A percentile compares a stretch with the other conserved stretches of the same genome.
Conservation (phyloP, 441 rosid genomes). For the Viola pubescens region DNA sequence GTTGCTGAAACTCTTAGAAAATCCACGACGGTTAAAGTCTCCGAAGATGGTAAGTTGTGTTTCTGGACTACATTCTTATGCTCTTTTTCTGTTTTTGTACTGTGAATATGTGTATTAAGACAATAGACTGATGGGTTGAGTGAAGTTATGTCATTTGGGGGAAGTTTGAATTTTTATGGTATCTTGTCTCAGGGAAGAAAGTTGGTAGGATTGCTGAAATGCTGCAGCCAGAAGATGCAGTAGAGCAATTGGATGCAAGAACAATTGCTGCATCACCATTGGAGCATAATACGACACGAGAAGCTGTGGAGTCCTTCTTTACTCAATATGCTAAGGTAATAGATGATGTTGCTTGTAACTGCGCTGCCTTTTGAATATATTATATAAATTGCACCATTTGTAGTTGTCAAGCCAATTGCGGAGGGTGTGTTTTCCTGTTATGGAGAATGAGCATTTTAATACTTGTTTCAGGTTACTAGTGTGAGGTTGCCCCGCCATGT, state of each 20-base stretch:
- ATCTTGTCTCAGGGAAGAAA: constrained; percentile 41
- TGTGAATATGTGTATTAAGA: neutral
- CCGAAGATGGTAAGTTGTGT: constrained; percentile 66
- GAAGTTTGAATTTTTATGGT: neutral
- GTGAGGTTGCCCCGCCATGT: constrained; percentile 85
- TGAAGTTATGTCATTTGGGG: neutral
- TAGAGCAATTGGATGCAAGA: constrained; percentile 59
- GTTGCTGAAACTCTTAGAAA: constrained; percentile 73
- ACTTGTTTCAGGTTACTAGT: constrained; percentile 57
- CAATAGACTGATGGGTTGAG: neutral
- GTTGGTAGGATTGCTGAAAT: constrained; percentile 64
- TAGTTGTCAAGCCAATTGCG: neutral
- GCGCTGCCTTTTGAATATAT: neutral
- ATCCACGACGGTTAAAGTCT: constrained; percentile 61
- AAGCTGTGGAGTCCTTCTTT: constrained; percentile 63
- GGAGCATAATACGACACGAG: constrained; percentile 47
- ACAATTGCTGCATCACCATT: constrained; percentile 72
- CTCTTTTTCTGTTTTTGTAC: neutral
- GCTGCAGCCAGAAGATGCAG: constrained; percentile 55
- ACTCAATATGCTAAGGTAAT: constrained; percentile 57
- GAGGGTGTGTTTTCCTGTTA: neutral
- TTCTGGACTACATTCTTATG: neutral
- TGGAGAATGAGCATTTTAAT: constrained; percentile 1
- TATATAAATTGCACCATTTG: neutral
- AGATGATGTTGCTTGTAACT: neutral